phyloP scores from a whole-genome alignment of 306 rosid species.

The Vicia villosa region DNA sequence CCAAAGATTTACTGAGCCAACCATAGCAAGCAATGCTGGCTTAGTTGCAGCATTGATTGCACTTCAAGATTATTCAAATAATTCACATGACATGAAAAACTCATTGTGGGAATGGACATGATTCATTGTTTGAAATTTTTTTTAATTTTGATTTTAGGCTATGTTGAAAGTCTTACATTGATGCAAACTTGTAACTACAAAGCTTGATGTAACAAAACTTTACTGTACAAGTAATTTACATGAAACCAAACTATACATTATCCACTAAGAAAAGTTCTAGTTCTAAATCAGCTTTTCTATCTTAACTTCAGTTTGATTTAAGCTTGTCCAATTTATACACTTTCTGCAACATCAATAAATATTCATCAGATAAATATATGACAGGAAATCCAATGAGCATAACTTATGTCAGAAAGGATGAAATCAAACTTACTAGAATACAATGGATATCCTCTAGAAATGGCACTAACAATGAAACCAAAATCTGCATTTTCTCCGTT shows the following conservation, averaged over 20 bases:
- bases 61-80: constrained; percentile 56
- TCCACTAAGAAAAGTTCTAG: constrained; percentile 26
- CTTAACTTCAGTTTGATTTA: constrained; percentile 55
- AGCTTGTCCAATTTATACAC: constrained; percentile 62
- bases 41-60: constrained; percentile 83
- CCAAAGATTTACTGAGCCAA: constrained; percentile 70
- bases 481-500: constrained; percentile 60
- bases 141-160: no score
- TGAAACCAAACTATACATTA: constrained; percentile 6
- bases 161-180: not conserved
- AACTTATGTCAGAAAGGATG: constrained; percentile 3
- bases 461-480: constrained; percentile 63
- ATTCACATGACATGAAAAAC: constrained; percentile 37
- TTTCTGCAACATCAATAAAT: constrained; percentile 52
- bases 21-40: constrained; percentile 80
- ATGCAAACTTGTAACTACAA: constrained; percentile 29
- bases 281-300: constrained; percentile 21
- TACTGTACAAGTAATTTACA: constrained; percentile 40
- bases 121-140: constrained; percentile 41
- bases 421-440: constrained; percentile 57
- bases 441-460: constrained; percentile 68
- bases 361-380: not conserved
- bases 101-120: constrained; percentile 59
- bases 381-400: constrained; percentile 4
- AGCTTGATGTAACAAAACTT: constrained; percentile 17